Conservation (phyloP, 2,329 filamentous ascomycete genomes). For the Colletotrichum euphorbiae region DNA sequence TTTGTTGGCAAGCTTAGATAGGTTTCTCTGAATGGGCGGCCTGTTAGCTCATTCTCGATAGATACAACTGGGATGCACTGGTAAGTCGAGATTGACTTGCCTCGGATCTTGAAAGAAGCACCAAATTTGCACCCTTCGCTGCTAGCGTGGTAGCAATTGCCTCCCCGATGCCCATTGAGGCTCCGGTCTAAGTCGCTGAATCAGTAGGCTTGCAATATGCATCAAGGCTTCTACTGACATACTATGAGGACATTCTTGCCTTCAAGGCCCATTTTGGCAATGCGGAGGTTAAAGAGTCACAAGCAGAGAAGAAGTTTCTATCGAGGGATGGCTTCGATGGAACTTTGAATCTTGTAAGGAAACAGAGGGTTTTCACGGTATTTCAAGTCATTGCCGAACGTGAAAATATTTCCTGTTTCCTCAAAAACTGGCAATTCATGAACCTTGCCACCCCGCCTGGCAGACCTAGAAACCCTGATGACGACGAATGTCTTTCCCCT, state of each 20-base stretch:
- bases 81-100: constrained; percentile 20
- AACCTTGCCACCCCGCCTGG: not conserved
- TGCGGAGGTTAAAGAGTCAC: no score
- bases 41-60: not conserved
- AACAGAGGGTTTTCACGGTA: no score
- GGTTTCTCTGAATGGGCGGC: constrained; percentile 40
- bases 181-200: constrained; percentile 47
- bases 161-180: constrained; percentile 60
- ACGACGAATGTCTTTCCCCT: constrained; percentile 12
- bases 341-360: no score
- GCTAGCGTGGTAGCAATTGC: constrained; percentile 55
- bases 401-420: no score
- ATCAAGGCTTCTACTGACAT: not conserved
- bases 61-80: no score
- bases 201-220: not conserved
- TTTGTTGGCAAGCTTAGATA: constrained; percentile 39
- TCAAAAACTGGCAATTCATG: no score
- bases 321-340: no score
- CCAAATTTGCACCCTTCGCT: constrained; percentile 52
- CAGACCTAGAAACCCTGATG: not conserved
- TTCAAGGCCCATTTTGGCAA: not conserved
- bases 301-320: no score
- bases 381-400: no score
- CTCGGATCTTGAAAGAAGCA: constrained; percentile 55
- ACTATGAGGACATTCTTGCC: constrained; percentile 20